Evolutionary conservation across 345 rosid species (phyloP), one percentile per base, ranked within the genome.

Genomic region (Ceriops zippeliana): DNA sequence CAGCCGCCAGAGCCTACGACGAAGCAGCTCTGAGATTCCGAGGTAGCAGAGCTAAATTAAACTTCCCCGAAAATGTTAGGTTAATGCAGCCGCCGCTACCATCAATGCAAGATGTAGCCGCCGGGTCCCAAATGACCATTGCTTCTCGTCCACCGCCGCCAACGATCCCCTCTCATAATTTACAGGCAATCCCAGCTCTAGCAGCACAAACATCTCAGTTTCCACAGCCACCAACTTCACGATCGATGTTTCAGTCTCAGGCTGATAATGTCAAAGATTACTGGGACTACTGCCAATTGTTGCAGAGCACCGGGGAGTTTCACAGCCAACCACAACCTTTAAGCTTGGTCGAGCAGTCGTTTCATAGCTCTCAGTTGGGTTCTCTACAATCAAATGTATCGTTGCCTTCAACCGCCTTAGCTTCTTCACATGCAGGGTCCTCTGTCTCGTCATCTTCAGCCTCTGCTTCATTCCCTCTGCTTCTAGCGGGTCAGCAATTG

Each of bases 1-100:
- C 91, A 0, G 98, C 96, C 1, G 98, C 98, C 32, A 86, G 89
- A 78, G 98, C 96, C 2, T 92, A 92, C 70, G 98, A 92, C 46
- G 90, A 83, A 9, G 96, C 98, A 5, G 98, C 98, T 22, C 81
- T 92, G 49, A 61, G 90, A 52, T 92, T 92, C 83, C 83, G 96
- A 35, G 96, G 96, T 59, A 90, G 67, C 83, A 86, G 90, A 62
- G 98, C 93, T 6, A 89, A 89, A 77, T 81, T 89, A 1, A 92
- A 92, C 84, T 92, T 92, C 75, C 90, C 96, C 0, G 96, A 92
- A 74, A 77, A 82, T 66, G 95, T 81, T 35, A 66, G 80, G 31
- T 17, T 71, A 19, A 37, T 75, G 65, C 78, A 78, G 5, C 78
- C 79, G 9, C 80, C 51, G 70, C 80, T 81, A 22, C 30, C 26